Evolutionary conservation across 192 early-diverging fungal species (phyloP).

Genomic region (Coemansia sp.): DNA sequence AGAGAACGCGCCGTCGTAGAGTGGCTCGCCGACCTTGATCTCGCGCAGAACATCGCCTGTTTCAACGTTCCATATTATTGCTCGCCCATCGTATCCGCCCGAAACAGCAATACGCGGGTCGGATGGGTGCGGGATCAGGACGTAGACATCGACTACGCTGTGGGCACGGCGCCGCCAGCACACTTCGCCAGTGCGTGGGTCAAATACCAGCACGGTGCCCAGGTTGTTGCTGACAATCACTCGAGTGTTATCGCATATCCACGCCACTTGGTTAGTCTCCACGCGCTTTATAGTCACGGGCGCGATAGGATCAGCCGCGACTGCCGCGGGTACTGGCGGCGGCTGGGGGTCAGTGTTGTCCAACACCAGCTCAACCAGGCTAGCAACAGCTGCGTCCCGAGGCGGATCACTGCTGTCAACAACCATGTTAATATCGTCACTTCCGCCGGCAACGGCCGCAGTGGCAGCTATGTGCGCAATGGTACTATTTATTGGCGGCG

Average conservation of each 20-base stretch:
- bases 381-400: neutral
- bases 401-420: neutral
- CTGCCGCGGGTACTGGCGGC: neutral
- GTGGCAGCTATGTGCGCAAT: neutral
- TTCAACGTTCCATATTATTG: conserved; percentile 78
- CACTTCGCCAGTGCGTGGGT: conserved; percentile 63
- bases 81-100: conserved; percentile 78
- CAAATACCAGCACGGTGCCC: conserved; percentile 67
- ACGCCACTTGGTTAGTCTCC: conserved; percentile 63
- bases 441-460: neutral
- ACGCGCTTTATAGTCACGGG: conserved; percentile 20
- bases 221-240: conserved; percentile 69
- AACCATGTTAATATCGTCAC: neutral
- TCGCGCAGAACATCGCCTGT: conserved; percentile 58
- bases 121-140: conserved; percentile 70
- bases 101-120: conserved; percentile 72
- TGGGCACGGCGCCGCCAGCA: conserved; percentile 37
- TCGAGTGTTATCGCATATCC: conserved; percentile 66
- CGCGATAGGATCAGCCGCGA: neutral
- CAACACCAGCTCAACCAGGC: conserved; percentile 11
- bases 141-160: conserved; percentile 63
- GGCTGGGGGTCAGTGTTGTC: conserved; percentile 9
- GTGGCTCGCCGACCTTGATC: conserved; percentile 54
- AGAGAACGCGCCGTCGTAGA: conserved; percentile 74
- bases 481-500: neutral